Conservation (phyloP, 2,329 filamentous ascomycete genomes). For the Paracorniculantispora psalliotae region DNA sequence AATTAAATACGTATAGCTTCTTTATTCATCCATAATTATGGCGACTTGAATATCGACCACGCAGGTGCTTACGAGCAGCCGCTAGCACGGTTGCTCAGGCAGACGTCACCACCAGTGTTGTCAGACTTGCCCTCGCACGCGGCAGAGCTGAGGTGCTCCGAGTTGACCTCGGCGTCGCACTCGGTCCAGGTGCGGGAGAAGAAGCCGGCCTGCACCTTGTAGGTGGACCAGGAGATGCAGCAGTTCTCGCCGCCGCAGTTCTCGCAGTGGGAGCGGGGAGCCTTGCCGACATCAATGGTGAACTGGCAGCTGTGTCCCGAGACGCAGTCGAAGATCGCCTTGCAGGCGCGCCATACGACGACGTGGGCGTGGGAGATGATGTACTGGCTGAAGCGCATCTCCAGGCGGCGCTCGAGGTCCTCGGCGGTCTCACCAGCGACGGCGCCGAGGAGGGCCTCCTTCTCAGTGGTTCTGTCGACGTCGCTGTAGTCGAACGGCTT, state of each 20-base stretch:
- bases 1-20: no score
- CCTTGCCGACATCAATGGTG: background rate
- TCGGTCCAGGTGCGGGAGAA: background rate
- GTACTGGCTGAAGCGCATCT: background rate
- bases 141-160: background rate
- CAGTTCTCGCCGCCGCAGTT: background rate
- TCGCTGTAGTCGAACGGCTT: background rate
- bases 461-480: background rate
- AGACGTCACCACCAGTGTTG: background rate
- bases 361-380: background rate
- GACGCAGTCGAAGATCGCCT: background rate
- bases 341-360: background rate
- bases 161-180: background rate
- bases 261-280: background rate
- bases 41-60: background rate
- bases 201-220: conserved; percentile 1
- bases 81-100: background rate
- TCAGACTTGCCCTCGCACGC: background rate
- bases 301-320: background rate
- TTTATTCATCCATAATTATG: no score
- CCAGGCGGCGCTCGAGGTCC: background rate
- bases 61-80: background rate
- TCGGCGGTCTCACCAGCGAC: background rate
- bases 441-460: background rate
- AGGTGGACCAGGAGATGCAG: background rate